Conservation (phyloP, 208 protist species). For the Herpetomonas muscarum region DNA sequence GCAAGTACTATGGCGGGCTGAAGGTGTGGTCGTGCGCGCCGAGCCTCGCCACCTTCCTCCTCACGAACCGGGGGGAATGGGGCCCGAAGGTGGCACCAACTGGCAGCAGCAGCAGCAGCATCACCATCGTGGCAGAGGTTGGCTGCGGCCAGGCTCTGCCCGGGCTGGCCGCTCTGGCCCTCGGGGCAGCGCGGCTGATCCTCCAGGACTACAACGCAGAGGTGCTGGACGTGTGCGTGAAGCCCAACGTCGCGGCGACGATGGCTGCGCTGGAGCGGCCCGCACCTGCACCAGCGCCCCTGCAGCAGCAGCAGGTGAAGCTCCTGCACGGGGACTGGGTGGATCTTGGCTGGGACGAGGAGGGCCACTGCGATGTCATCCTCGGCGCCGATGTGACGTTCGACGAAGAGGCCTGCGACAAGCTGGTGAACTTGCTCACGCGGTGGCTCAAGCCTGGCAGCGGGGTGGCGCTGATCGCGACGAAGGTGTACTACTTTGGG, state of each 20-base stretch:
- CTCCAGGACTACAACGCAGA: slow-evolving; percentile 88
- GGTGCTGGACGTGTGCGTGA: slow-evolving; percentile 65
- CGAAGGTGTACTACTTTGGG: slow-evolving; percentile 90
- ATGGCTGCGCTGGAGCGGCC: too few relatives aligned
- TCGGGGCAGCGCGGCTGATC: slow-evolving; percentile 51
- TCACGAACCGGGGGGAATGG: slow-evolving; percentile 30
- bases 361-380: slow-evolving; percentile 36
- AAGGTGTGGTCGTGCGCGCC: slow-evolving; percentile 89
- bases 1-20: slow-evolving; percentile 83
- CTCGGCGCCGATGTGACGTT: slow-evolving; percentile 88
- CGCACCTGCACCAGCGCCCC: slow-evolving; percentile 10
- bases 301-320: slow-evolving; percentile 26
- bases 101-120: neutral
- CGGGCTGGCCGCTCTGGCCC: slow-evolving; percentile 49
- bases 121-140: slow-evolving; percentile 54
- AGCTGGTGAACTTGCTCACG: slow-evolving; percentile 54
- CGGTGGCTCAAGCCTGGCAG: slow-evolving; percentile 46
- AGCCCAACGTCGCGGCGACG: slow-evolving; percentile 76
- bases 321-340: slow-evolving; percentile 80
- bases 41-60: slow-evolving; percentile 51
- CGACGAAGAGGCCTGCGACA: slow-evolving; percentile 71
- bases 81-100: slow-evolving; percentile 6
- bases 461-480: slow-evolving; percentile 64
- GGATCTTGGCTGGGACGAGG: slow-evolving; percentile 28
- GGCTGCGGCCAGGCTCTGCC: slow-evolving; percentile 81